These are phyloP conservation scores for Hypoxylon trugodes DNA, from an alignment of 495 filamentous ascomycete genomes.

Conservation along the genomic window DNA sequence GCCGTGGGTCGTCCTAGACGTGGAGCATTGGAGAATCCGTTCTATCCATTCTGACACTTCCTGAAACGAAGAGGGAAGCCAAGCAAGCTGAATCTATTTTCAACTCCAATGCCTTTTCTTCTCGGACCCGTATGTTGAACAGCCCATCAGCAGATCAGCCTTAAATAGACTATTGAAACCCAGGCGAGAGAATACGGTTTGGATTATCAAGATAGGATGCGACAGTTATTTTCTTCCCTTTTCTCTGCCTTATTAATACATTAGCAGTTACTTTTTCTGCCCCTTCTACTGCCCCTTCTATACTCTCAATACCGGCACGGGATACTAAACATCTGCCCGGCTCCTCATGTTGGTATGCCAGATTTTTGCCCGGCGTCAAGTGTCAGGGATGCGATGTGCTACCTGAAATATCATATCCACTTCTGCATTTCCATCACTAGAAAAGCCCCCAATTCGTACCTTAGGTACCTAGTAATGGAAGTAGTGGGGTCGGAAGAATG, in stretches of 20 bases:
- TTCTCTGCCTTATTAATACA: background rate
- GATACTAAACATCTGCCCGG: background rate
- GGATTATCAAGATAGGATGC: background rate
- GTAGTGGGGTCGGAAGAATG: no score
- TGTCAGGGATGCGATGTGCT: background rate
- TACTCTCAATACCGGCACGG: background rate
- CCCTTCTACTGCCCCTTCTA: background rate
- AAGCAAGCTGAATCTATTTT: slow-evolving; percentile 33
- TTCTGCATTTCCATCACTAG: background rate
- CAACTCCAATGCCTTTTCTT: slow-evolving; percentile 2
- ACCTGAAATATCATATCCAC: background rate
- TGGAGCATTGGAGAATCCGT: slow-evolving; percentile 3
- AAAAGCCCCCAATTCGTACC: no score
- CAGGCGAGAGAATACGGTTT: background rate
- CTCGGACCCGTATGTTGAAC: background rate
- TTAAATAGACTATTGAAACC: slow-evolving; percentile 13
- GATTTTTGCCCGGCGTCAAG: background rate
- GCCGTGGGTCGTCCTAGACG: background rate
- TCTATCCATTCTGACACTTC: slow-evolving; percentile 25
- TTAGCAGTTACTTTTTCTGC: background rate
- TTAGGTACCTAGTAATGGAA: no score
- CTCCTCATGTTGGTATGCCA: background rate
- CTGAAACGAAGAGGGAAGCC: slow-evolving; percentile 32
- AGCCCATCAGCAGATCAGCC: slow-evolving; percentile 1
- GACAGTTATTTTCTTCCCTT: slow-evolving; percentile 3